These are phyloP conservation scores for Malus hybrid DNA, from an alignment of 331 rosid species.

Conservation along the genomic window DNA sequence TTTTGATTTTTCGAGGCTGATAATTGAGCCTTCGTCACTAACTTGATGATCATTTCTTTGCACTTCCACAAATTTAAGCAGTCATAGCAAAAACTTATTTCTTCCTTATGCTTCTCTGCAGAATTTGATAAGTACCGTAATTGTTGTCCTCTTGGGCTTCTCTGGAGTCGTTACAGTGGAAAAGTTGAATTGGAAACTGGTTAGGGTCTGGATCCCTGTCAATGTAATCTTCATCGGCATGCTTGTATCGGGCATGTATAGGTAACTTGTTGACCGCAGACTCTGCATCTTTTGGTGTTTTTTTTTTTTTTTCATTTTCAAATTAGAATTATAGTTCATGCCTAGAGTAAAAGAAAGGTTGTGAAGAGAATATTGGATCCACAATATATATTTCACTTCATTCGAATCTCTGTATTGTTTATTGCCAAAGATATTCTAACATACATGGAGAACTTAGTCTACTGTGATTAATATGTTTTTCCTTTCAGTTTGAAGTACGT, in stretches of 20 bases:
- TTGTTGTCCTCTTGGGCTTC: constrained; percentile 55
- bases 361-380: constrained; percentile 6
- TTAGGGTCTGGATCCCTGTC: constrained; percentile 83
- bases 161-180: constrained; percentile 50
- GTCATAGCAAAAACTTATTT: constrained; percentile 6
- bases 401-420: not conserved
- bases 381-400: not conserved
- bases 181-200: constrained; percentile 74
- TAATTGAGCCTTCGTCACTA: not conserved
- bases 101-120: constrained; percentile 28
- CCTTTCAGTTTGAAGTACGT: constrained; percentile 72
- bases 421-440: constrained; percentile 3
- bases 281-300: not conserved
- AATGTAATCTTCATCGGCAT: constrained; percentile 79
- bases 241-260: constrained; percentile 92
- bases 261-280: constrained; percentile 33
- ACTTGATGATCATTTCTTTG: not conserved
- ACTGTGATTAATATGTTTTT: not conserved
- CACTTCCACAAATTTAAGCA: constrained; percentile 2
- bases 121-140: constrained; percentile 71
- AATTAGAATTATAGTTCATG: not conserved
- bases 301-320: not conserved
- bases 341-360: not conserved
- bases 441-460: not conserved
- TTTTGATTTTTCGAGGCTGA: constrained; percentile 1